Conservation (phyloP, 345 rosid species). For the Eucalyptus guilfoylei region DNA sequence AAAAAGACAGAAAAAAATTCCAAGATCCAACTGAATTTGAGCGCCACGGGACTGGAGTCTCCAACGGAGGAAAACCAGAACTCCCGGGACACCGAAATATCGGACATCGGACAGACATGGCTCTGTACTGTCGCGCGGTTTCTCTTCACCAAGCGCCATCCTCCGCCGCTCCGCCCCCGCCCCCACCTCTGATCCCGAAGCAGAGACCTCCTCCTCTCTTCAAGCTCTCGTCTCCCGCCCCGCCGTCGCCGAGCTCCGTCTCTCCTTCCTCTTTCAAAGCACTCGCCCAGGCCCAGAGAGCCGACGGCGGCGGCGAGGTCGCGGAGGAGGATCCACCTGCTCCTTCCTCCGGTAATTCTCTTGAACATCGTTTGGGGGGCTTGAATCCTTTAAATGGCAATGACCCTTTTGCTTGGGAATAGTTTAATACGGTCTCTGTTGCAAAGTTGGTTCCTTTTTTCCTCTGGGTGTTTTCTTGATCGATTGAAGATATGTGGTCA, state of each 20-base stretch:
- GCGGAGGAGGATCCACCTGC: slow-evolving; percentile 27
- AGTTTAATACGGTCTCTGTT: background rate
- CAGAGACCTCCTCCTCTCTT: background rate
- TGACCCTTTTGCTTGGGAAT: background rate
- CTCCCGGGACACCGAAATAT: background rate
- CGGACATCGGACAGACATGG: background rate
- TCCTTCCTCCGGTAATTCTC: background rate
- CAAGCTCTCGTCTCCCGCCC: background rate
- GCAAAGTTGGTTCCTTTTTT: background rate
- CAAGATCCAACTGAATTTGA: background rate
- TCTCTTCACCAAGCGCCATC: background rate
- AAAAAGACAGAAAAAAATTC: background rate
- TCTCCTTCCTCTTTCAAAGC: background rate
- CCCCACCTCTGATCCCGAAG: background rate
- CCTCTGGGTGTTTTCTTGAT: background rate
- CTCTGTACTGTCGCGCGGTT: background rate
- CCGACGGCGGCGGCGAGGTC: slow-evolving; percentile 20
- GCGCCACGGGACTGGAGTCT: background rate
- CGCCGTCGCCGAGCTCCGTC: background rate
- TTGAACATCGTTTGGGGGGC: background rate
- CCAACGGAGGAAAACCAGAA: background rate
- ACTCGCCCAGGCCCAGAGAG: slow-evolving; percentile 27
- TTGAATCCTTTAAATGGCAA: background rate
- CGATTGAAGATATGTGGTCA: background rate
- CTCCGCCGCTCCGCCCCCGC: background rate